Evolutionary conservation across 768 basidiomycete species (phyloP), one percentile per base, ranked within the genome.

Genomic region (Favolaschia claudopus): DNA sequence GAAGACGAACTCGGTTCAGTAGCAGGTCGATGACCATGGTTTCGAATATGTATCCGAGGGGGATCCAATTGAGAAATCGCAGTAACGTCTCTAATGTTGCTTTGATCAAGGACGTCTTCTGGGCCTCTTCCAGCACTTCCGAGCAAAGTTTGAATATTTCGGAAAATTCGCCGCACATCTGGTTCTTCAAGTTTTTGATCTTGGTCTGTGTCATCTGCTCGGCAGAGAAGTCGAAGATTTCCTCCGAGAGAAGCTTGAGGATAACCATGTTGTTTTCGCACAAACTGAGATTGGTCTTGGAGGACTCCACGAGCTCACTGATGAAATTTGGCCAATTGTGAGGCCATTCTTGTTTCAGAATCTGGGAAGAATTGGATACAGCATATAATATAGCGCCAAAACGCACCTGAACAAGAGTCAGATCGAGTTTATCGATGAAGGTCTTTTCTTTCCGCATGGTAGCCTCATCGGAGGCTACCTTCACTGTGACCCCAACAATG

Each of bases 191-290:
- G 65, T 93, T 92, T 77, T 97, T 98, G 67, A 95, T 96, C 81
- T 96, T 99, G 10, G 90, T 89, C 74, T 97, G 95, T 0, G 96
- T 98, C 95, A 99, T 92, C 75, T 96, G 94, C 67, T 99, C 97
- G 4, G 97, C 95, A 4, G 95, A 97, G 76, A 91, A 99, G 74
- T 99, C 97, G 70, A 99, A 99, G 57, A 99, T 94, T 74, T 99
- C 97, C 71, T 99, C 97, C 0, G 95, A 96, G n/a, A 99, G 84
- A 13, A 99, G 83, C 70, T 93, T 93, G 67, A 99, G 83, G 72
- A 99, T 99, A 74, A 95, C 86, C 97, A 99, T 99, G 79, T 99
- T 99, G 84, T 99, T 99, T 79, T 99, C 97, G 83, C 97, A 99
- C 28, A 99, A 85, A 2, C 93, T 89, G 36, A 98, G 86, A 72